These are phyloP conservation scores for Cercospora nicotianae DNA, from an alignment of 2,329 filamentous ascomycete genomes.

Conservation along the genomic window DNA sequence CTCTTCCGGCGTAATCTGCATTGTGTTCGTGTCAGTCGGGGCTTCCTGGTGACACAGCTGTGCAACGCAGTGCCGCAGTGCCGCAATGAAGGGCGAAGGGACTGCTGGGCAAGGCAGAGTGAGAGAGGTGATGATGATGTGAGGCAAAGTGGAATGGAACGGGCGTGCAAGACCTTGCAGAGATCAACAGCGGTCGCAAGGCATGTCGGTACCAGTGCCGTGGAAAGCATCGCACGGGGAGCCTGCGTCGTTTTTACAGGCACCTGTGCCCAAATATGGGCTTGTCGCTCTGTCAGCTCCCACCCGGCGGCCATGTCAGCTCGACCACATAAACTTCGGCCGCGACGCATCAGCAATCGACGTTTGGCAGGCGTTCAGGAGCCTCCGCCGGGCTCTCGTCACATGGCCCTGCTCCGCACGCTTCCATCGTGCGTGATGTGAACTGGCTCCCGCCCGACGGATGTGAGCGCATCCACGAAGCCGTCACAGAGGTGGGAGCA, in stretches of 20 bases:
- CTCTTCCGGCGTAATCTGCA: conserved; percentile 40
- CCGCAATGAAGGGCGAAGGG: background rate
- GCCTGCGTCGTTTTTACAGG: background rate
- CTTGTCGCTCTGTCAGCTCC: background rate
- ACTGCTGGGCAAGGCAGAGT: background rate
- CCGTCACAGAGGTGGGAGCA: background rate
- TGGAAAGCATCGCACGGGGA: background rate
- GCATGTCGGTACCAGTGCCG: conserved; percentile 1
- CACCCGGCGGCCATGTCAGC: background rate
- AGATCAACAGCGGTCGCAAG: background rate
- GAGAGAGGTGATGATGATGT: background rate
- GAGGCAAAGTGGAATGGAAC: background rate
- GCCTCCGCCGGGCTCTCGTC: background rate
- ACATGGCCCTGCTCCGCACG: background rate
- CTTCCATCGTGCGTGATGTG: background rate
- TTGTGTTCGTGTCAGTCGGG: conserved; percentile 17
- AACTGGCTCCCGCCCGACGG: background rate
- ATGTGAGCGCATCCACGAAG: background rate
- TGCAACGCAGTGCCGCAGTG: background rate
- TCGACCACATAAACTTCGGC: background rate
- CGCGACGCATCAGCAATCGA: background rate
- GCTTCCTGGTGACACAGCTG: background rate
- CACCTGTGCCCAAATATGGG: background rate
- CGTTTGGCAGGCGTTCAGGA: background rate
- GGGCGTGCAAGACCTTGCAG: conserved; percentile 2